These are phyloP conservation scores for Stemphylium vesicarium DNA, from an alignment of 2,329 filamentous ascomycete genomes.

Conservation along the genomic window DNA sequence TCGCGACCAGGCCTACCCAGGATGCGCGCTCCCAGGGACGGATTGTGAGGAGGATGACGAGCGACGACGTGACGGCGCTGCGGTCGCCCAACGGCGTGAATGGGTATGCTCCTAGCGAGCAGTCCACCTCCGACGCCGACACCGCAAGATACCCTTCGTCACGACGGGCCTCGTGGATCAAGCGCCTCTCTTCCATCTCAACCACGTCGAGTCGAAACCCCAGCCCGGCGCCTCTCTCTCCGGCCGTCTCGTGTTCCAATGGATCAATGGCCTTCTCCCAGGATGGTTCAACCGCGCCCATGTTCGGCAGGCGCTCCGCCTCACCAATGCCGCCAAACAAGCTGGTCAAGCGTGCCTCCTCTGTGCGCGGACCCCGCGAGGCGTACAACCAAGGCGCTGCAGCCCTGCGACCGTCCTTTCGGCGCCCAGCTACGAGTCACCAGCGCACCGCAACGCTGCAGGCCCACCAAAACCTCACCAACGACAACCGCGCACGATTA, in stretches of 20 bases:
- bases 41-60: constrained; percentile 45
- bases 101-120: constrained; percentile 29
- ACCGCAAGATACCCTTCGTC: constrained; percentile 35
- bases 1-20: constrained; percentile 33
- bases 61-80: constrained; percentile 28
- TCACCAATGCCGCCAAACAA: constrained; percentile 69
- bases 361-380: constrained; percentile 57
- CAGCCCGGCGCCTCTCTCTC: constrained; percentile 69
- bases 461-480: constrained; percentile 47
- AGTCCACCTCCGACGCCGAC: constrained; percentile 36
- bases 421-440: constrained; percentile 78
- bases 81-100: constrained; percentile 28
- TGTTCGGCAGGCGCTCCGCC: constrained; percentile 56
- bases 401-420: constrained; percentile 69
- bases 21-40: constrained; percentile 40
- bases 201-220: constrained; percentile 69
- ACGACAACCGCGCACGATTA: constrained; percentile 33
- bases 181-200: constrained; percentile 71
- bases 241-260: constrained; percentile 70
- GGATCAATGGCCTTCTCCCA: constrained; percentile 57
- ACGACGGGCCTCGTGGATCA: constrained; percentile 69
- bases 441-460: constrained; percentile 76
- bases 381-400: constrained; percentile 59
- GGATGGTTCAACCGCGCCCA: constrained; percentile 66
- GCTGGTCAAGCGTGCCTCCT: constrained; percentile 74